Percentiles rank a stretch among this genome's conserved stretches.
These are phyloP conservation scores for Arxiozyma heterogenica DNA, from an alignment of 1,139 yeast genomes.

Conservation along the genomic window DNA sequence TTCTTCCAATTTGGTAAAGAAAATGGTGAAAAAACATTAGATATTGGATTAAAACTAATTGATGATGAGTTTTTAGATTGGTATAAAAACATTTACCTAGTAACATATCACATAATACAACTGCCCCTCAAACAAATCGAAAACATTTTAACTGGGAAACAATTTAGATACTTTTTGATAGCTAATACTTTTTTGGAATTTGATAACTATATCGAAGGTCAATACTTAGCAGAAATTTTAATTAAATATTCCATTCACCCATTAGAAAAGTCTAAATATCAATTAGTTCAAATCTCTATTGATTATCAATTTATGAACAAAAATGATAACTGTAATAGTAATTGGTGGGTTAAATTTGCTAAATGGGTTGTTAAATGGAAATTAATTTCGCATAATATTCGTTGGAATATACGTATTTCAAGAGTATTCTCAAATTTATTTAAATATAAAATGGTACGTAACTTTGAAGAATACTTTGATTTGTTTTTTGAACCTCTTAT, in stretches of 20 bases:
- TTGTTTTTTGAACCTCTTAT: constrained; percentile 22
- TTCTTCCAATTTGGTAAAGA: constrained; percentile 16
- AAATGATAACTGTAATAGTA: constrained; percentile 4
- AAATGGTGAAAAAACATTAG: constrained; percentile 8
- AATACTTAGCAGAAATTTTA: constrained; percentile 27
- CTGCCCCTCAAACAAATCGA: constrained; percentile 10
- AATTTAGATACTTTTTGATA: constrained; percentile 17
- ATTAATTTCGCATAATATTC: constrained; percentile 25
- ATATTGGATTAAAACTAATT: constrained; percentile 25
- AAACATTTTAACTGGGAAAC: constrained; percentile 11
- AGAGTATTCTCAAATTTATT: constrained; percentile 21
- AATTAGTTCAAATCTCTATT: constrained; percentile 26
- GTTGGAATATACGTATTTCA: constrained; percentile 27
- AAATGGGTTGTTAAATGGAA: constrained; percentile 27
- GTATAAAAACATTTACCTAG: constrained; percentile 23
- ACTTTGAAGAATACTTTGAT: constrained; percentile 23
- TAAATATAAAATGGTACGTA: constrained; percentile 10
- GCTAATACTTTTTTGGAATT: constrained; percentile 25
- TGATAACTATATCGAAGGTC: constrained; percentile 26
- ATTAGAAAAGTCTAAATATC: constrained; percentile 27
- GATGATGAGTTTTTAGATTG: constrained; percentile 28
- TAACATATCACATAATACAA: constrained; percentile 15
- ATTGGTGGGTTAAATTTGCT: constrained; percentile 26
- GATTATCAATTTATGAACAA: constrained; percentile 23
- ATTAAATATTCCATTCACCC: constrained; percentile 21